Evolutionary conservation across 2,329 filamentous ascomycete species (phyloP).

Genomic region (Lasiodiplodia sp.): DNA sequence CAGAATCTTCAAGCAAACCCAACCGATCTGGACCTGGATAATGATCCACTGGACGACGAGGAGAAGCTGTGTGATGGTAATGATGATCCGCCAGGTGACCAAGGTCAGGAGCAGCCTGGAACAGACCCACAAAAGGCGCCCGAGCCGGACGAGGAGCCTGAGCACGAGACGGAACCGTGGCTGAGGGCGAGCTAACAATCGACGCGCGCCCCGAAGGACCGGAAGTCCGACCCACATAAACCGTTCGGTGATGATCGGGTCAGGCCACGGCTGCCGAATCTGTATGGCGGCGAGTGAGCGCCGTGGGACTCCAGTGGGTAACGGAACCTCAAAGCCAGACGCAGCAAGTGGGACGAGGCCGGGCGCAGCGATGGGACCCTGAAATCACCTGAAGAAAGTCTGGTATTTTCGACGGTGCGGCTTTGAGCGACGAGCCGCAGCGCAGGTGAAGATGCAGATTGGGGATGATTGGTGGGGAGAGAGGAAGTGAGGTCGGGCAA

Average conservation of each 20-base stretch:
- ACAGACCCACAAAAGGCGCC: not conserved
- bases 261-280: not conserved
- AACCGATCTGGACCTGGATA: not conserved
- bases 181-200: not conserved
- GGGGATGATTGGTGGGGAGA: not conserved
- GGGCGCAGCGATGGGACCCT: not conserved
- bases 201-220: not conserved
- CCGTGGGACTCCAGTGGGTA: not conserved
- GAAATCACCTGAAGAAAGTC: not conserved
- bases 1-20: not conserved
- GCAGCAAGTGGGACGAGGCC: not conserved
- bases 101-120: not conserved
- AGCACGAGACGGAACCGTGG: not conserved
- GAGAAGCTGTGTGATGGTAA: not conserved
- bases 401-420: not conserved
- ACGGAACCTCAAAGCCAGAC: not conserved
- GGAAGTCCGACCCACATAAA: conserved; percentile 17
- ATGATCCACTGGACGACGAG: not conserved
- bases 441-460: not conserved
- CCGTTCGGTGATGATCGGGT: not conserved
- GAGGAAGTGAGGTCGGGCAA: not conserved
- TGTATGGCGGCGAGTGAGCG: not conserved
- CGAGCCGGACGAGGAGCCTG: not conserved
- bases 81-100: not conserved
- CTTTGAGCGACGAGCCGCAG: not conserved